Evolutionary conservation across 2,329 filamentous ascomycete species (phyloP).

Genomic region (Nemania sp.): DNA sequence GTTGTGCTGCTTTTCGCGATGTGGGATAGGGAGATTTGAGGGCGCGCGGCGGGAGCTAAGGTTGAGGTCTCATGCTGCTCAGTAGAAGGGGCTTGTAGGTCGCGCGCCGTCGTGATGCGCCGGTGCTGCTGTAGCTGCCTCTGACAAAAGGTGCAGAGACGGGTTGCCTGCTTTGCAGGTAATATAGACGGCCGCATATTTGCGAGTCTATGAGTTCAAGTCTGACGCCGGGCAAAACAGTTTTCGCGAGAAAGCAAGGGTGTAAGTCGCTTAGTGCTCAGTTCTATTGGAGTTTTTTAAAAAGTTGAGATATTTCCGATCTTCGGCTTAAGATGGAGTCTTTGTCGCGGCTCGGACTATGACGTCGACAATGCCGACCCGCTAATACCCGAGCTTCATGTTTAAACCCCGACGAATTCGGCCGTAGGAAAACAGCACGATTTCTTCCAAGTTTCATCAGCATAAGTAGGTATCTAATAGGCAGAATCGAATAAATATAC

Average conservation of each 20-base stretch:
- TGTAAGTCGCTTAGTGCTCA: not conserved
- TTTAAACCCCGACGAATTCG: conserved; percentile 4
- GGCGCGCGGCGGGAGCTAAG: not conserved
- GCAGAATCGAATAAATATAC: conserved; percentile 7
- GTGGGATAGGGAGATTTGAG: not conserved
- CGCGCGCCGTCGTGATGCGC: conserved; percentile 24
- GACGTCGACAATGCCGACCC: conserved; percentile 37
- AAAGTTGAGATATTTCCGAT: not conserved
- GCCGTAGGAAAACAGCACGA: no score
- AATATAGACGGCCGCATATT: conserved; percentile 46
- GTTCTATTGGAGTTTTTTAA: not conserved
- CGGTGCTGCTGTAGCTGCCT: conserved; percentile 38
- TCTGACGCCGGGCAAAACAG: no score
- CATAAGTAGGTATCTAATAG: not conserved
- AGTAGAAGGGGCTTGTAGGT: not conserved
- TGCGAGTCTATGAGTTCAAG: not conserved
- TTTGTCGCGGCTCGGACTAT: conserved; percentile 34
- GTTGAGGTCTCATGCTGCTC: not conserved
- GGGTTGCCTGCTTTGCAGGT: conserved; percentile 40
- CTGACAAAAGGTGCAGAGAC: conserved; percentile 48
- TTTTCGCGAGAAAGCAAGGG: not conserved
- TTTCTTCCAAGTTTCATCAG: no score
- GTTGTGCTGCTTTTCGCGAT: not conserved
- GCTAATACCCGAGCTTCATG: conserved; percentile 35
- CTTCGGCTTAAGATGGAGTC: not conserved